These are phyloP conservation scores for Fusarium oligoseptatum DNA, from an alignment of 2,329 filamentous ascomycete genomes.

Conservation along the genomic window DNA sequence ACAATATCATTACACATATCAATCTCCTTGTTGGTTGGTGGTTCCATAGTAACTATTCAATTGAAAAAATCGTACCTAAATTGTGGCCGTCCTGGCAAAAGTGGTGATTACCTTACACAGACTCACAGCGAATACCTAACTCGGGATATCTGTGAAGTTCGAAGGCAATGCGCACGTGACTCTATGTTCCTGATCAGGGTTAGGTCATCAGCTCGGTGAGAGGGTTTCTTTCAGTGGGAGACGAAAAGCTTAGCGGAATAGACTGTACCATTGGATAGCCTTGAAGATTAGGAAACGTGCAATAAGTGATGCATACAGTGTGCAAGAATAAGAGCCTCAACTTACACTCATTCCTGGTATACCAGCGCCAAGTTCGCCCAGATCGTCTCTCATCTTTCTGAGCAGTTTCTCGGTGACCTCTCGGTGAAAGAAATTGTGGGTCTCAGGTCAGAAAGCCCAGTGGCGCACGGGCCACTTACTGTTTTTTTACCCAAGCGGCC, in stretches of 20 bases:
- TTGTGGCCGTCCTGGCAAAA: background rate
- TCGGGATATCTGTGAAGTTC: background rate
- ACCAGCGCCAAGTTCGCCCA: background rate
- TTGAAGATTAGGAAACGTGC: background rate
- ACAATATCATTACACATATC: conserved; percentile 45
- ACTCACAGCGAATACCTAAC: background rate
- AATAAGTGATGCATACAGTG: background rate
- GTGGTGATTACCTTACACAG: background rate
- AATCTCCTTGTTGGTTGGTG: conserved; percentile 40
- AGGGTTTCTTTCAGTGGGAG: background rate
- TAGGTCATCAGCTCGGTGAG: conserved; percentile 18
- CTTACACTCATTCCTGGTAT: background rate
- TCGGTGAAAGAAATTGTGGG: conserved; percentile 32
- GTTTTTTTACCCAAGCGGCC: conserved; percentile 39
- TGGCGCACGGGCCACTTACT: conserved; percentile 44
- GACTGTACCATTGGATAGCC: background rate
- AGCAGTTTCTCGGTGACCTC: conserved; percentile 9
- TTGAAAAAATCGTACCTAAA: background rate
- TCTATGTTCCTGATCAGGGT: conserved; percentile 3
- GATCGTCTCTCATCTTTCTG: background rate
- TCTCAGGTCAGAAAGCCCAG: conserved; percentile 11
- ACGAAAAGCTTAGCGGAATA: background rate
- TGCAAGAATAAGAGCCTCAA: background rate
- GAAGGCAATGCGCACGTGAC: conserved; percentile 16
- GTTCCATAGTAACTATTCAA: conserved; percentile 33